Evolutionary conservation across 495 filamentous ascomycete species (phyloP).

Genomic region (Tuber melanosporum): DNA sequence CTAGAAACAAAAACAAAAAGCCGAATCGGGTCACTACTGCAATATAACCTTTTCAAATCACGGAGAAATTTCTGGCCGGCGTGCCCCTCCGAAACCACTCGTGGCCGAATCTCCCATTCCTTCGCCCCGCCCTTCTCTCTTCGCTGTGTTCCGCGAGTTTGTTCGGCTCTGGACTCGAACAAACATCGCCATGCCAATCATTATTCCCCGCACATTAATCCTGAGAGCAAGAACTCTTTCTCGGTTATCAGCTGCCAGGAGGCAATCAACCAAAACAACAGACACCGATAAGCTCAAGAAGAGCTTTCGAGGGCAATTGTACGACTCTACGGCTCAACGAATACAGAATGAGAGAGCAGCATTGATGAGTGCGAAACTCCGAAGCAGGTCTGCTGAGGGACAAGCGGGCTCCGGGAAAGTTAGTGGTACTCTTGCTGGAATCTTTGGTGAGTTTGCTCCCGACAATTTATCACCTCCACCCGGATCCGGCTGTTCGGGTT

Average conservation of each 20-base stretch:
- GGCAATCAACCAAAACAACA: constrained; percentile 21
- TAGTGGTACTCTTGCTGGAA: constrained; percentile 43
- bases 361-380: neutral
- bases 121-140: neutral
- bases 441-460: constrained; percentile 44
- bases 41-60: neutral
- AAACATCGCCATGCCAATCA: neutral
- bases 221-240: neutral
- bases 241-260: neutral
- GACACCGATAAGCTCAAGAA: constrained; percentile 33
- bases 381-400: constrained; percentile 44
- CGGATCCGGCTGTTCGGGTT: neutral
- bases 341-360: constrained; percentile 61
- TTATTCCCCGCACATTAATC: neutral
- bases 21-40: neutral
- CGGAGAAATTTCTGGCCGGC: neutral
- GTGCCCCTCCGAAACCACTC: neutral
- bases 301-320: constrained; percentile 79
- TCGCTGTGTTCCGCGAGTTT: neutral
- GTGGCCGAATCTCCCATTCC: neutral
- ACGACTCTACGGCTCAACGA: constrained; percentile 71
- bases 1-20: neutral
- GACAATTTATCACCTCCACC: neutral
- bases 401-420: constrained; percentile 49
- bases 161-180: neutral